These are phyloP conservation scores for Trametes gibbosa DNA, from an alignment of 768 basidiomycete genomes.

Conservation along the genomic window DNA sequence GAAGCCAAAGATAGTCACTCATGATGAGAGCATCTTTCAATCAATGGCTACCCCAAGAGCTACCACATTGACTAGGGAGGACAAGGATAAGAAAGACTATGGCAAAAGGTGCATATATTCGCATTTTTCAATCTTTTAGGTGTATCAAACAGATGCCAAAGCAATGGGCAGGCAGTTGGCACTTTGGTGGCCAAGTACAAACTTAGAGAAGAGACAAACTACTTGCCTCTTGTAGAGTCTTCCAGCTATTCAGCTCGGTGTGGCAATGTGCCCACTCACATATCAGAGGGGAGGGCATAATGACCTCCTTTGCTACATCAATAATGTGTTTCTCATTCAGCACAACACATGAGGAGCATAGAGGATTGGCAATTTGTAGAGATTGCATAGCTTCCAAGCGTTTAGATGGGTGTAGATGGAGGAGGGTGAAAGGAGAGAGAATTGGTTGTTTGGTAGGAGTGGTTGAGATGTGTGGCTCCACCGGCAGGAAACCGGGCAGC, in stretches of 20 bases:
- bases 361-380: background rate
- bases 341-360: background rate
- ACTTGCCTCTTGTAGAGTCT: slow-evolving; percentile 18
- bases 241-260: slow-evolving; percentile 19
- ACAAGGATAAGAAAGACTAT: no score
- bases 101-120: no score
- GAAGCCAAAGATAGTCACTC: background rate
- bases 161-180: no score
- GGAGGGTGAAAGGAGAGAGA: background rate
- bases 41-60: no score
- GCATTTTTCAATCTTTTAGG: no score
- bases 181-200: no score
- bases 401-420: background rate
- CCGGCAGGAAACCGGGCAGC: no score
- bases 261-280: slow-evolving; percentile 18
- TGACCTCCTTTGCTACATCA: slow-evolving; percentile 11
- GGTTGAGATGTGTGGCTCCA: background rate
- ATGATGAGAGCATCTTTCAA: background rate
- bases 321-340: background rate
- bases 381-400: background rate
- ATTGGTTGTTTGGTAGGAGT: background rate
- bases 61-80: no score
- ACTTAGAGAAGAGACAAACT: no score
- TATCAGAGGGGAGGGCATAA: background rate
- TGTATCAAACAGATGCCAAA: no score